Percentiles rank a stretch among this genome's conserved stretches.
These are phyloP conservation scores for Malassezia japonica DNA, from an alignment of 1,284 basidiomycete genomes.

Conservation along the genomic window DNA sequence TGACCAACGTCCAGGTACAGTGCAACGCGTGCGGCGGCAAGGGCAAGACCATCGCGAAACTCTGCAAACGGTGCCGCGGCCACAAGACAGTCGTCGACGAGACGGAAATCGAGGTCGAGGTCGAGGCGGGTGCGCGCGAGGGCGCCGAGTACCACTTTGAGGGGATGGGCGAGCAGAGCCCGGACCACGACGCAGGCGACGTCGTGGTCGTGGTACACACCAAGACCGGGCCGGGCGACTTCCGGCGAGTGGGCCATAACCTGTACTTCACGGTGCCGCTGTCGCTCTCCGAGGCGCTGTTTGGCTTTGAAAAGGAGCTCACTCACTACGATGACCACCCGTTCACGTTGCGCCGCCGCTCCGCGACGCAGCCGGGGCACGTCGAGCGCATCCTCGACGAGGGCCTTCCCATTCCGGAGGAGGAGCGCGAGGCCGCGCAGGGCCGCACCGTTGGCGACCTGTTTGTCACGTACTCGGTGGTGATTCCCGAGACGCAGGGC, in stretches of 20 bases:
- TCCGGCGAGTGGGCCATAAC: constrained; percentile 32
- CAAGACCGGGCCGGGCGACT: constrained; percentile 24
- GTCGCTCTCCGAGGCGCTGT: constrained; percentile 38
- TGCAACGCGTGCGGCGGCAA: constrained; percentile 38
- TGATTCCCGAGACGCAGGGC: constrained; percentile 25
- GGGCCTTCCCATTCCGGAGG: constrained; percentile 40
- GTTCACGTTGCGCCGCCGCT: constrained; percentile 25
- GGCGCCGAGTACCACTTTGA: constrained; percentile 37
- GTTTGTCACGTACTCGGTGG: constrained; percentile 39
- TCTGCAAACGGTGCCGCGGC: constrained; percentile 34
- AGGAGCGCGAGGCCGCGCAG: constrained; percentile 17
- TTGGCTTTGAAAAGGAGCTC: constrained; percentile 38
- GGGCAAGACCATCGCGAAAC: constrained; percentile 34
- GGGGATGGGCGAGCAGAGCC: constrained; percentile 39
- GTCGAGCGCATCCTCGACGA: constrained; percentile 31
- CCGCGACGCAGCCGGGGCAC: constrained; percentile 38
- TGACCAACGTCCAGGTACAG: constrained; percentile 38
- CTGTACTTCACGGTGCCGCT: constrained; percentile 38
- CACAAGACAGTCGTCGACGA: constrained; percentile 34
- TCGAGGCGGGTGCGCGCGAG: constrained; percentile 36
- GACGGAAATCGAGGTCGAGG: constrained; percentile 36
- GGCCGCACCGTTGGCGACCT: constrained; percentile 33
- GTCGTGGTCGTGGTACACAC: constrained; percentile 34
- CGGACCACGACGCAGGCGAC: constrained; percentile 43
- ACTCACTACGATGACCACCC: constrained; percentile 40